These are phyloP conservation scores for Cadophora sp. DNA, from an alignment of 2,329 filamentous ascomycete species.

Conservation along the genomic window DNA sequence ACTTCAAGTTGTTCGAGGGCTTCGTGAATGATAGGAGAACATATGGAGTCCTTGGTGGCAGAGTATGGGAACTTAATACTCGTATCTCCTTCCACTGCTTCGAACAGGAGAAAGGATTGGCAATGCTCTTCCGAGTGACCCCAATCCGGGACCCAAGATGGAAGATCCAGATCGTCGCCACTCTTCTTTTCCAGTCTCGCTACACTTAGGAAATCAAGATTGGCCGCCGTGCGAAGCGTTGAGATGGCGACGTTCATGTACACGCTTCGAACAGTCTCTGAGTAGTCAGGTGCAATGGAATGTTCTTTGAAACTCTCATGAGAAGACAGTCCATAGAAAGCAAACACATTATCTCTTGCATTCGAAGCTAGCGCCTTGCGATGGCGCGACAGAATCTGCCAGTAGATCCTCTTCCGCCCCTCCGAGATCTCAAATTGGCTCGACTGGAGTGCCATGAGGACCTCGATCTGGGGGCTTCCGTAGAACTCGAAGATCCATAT, in stretches of 20 bases:
- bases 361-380: neutral
- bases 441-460: neutral
- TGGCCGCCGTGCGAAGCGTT: neutral
- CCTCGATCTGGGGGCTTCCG: constrained; percentile 14
- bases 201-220: constrained; percentile 22
- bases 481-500: constrained; percentile 23
- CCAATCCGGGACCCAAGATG: constrained; percentile 28
- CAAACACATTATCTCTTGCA: too few relatives aligned
- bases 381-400: constrained; percentile 16
- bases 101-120: constrained; percentile 5
- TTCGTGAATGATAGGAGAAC: constrained; percentile 1
- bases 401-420: constrained; percentile 14
- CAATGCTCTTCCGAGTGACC: neutral
- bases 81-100: neutral
- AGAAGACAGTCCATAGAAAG: too few relatives aligned
- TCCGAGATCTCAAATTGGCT: constrained; percentile 15
- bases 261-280: too few relatives aligned
- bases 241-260: too few relatives aligned
- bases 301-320: too few relatives aligned
- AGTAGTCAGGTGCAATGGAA: too few relatives aligned
- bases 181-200: neutral
- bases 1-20: constrained; percentile 8
- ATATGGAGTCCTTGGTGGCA: constrained; percentile 5
- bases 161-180: constrained; percentile 1
- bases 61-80: neutral